These are phyloP conservation scores for Ogataea glucozyma DNA, from an alignment of 805 yeast species.

Conservation along the genomic window DNA sequence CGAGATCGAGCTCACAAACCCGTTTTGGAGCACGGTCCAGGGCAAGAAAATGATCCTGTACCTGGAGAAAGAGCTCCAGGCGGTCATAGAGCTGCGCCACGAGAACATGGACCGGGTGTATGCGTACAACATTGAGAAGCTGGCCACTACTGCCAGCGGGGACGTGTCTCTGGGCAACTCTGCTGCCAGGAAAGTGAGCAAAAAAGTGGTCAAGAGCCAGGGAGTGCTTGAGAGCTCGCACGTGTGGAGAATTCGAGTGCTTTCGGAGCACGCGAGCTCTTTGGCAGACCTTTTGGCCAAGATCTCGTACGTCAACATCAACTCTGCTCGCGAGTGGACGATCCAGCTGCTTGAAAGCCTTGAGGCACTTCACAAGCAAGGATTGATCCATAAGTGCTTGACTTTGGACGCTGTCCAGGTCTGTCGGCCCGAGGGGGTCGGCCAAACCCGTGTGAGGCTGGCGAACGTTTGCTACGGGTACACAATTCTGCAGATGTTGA, in stretches of 20 bases:
- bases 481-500: slow-evolving; percentile 42
- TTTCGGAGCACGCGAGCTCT: slow-evolving; percentile 64
- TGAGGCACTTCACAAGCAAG: slow-evolving; percentile 83
- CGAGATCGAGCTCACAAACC: slow-evolving; percentile 64
- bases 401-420: slow-evolving; percentile 60
- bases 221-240: slow-evolving; percentile 27
- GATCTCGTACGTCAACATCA: slow-evolving; percentile 64
- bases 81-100: slow-evolving; percentile 56
- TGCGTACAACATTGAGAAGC: slow-evolving; percentile 72
- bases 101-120: slow-evolving; percentile 64
- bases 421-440: slow-evolving; percentile 50
- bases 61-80: slow-evolving; percentile 75
- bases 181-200: slow-evolving; percentile 34
- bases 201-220: slow-evolving; percentile 30
- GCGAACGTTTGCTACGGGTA: slow-evolving; percentile 61
- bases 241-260: slow-evolving; percentile 67
- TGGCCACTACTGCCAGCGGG: slow-evolving; percentile 33
- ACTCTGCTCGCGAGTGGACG: slow-evolving; percentile 84
- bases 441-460: slow-evolving; percentile 58
- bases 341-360: slow-evolving; percentile 83
- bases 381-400: slow-evolving; percentile 72
- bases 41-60: slow-evolving; percentile 75
- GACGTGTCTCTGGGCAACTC: slow-evolving; percentile 34
- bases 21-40: slow-evolving; percentile 67
- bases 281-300: slow-evolving; percentile 66